These are phyloP conservation scores for Colletotrichum cereale DNA, from an alignment of 2,329 filamentous ascomycete species.

Conservation along the genomic window DNA sequence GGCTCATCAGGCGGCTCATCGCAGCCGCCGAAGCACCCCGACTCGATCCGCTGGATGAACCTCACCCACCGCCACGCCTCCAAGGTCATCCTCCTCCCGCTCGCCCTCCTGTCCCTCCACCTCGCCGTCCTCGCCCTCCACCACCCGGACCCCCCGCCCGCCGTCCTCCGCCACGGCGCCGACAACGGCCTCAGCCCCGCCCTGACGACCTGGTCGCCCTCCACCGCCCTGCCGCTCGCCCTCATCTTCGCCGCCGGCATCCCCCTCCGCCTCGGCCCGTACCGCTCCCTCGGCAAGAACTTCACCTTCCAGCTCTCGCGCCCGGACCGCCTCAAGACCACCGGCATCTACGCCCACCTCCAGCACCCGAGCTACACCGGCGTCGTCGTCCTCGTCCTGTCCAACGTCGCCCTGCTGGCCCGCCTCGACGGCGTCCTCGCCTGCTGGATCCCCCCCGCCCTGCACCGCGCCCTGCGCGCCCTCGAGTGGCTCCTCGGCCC, in stretches of 20 bases:
- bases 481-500: conserved; percentile 34
- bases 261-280: conserved; percentile 54
- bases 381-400: conserved; percentile 50
- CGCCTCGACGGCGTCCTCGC: conserved; percentile 54
- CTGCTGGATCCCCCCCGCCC: conserved; percentile 53
- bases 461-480: conserved; percentile 28
- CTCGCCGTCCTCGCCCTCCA: conserved; percentile 41
- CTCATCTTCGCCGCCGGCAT: conserved; percentile 45
- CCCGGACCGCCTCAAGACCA: conserved; percentile 60
- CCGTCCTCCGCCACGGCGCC: conserved; percentile 45
- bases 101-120: conserved; percentile 44
- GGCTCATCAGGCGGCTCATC: conserved; percentile 42
- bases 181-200: conserved; percentile 49
- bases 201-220: conserved; percentile 53
- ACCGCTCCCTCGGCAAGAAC: conserved; percentile 59
- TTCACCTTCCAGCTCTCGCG: conserved; percentile 66
- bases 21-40: background rate
- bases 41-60: conserved; percentile 43
- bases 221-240: conserved; percentile 51
- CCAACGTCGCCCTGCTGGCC: conserved; percentile 49
- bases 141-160: conserved; percentile 43
- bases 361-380: conserved; percentile 68
- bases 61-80: conserved; percentile 45
- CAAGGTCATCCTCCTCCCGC: conserved; percentile 43
- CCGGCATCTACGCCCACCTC: conserved; percentile 61